Conservation (phyloP, 2,329 filamentous ascomycete species). For the Sporothrix pallida region DNA sequence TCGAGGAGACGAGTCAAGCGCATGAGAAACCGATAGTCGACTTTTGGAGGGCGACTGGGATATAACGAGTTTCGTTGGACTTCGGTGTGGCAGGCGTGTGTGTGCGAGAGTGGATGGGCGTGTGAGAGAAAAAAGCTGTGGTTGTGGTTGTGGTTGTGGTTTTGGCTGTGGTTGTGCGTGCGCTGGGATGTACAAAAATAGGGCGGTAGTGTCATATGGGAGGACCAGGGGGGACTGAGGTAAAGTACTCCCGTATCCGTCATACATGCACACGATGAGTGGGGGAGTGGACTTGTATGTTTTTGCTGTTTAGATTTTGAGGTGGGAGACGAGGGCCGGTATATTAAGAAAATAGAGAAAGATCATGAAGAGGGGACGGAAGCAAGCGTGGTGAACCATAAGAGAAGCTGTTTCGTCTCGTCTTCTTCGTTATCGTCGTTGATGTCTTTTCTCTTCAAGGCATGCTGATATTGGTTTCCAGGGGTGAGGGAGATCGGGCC, state of each 20-base stretch:
- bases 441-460: not conserved
- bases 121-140: not conserved
- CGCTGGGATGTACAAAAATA: constrained; percentile 16
- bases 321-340: constrained; percentile 23
- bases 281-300: not conserved
- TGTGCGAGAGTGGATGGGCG: constrained; percentile 5
- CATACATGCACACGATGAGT: not conserved
- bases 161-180: constrained; percentile 16
- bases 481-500: not conserved
- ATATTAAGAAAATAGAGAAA: not conserved
- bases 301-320: not conserved
- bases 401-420: not conserved
- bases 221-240: constrained; percentile 12
- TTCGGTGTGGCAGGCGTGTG: constrained; percentile 28
- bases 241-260: constrained; percentile 1
- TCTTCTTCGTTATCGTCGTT: not conserved
- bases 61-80: constrained; percentile 30
- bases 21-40: constrained; percentile 27
- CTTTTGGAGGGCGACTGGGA: constrained; percentile 26
- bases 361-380: not conserved
- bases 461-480: constrained; percentile 14
- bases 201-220: constrained; percentile 21
- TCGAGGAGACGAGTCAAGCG: constrained; percentile 26
- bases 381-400: not conserved
- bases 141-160: not conserved